phyloP scores from a whole-genome alignment of 345 rosid species.

The Bruguiera sexangula region DNA sequence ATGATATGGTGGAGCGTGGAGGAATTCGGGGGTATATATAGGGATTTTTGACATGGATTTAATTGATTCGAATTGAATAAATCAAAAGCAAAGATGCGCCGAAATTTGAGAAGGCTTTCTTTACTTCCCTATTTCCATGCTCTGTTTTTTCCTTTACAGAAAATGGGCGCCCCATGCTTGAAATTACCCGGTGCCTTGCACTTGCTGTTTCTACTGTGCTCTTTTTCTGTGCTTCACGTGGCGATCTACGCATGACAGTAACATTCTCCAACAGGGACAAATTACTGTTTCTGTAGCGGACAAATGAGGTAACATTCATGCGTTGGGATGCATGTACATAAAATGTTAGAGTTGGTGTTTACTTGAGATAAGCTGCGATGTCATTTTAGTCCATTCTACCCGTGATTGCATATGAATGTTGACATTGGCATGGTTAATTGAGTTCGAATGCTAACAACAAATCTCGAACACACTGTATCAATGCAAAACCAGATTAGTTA shows the following conservation, averaged over 20 bases:
- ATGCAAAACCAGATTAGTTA: no score
- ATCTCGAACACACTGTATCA: no score
- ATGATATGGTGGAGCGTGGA: neutral
- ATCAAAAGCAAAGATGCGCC: neutral
- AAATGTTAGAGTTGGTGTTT: no score
- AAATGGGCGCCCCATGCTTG: neutral
- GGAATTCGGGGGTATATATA: neutral
- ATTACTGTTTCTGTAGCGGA: no score
- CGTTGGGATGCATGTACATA: no score
- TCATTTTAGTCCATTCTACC: no score
- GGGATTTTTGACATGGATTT: no score
- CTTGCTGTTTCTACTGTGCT: neutral
- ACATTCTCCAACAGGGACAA: neutral
- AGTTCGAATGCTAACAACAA: no score
- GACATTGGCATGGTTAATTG: no score
- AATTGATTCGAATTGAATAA: neutral
- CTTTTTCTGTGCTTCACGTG: neutral
- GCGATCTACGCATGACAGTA: neutral
- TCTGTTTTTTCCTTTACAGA: neutral
- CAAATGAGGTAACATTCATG: no score
- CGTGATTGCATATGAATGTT: no score
- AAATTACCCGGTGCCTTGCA: neutral
- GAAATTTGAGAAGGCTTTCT: neutral
- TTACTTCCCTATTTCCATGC: neutral
- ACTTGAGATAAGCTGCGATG: no score